phyloP scores from a whole-genome alignment of 176 grass and related monocot genomes.

The Avena insularis region DNA sequence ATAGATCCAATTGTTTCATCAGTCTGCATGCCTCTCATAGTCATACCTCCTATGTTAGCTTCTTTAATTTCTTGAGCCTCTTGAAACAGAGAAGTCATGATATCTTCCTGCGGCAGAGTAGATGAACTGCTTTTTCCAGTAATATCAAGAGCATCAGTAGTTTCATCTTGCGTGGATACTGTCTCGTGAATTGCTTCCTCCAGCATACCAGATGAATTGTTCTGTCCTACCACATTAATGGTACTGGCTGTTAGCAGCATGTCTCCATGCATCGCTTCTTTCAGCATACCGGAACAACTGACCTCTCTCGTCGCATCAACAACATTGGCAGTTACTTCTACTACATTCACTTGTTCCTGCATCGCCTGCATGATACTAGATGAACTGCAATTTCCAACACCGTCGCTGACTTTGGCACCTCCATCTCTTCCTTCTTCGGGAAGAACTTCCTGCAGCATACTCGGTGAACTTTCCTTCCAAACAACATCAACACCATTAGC shows the following conservation, averaged over 20 bases:
- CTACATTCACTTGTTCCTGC: conserved; percentile 1
- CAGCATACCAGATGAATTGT: background rate
- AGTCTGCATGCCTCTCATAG: conserved; percentile 34
- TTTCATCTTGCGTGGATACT: conserved; percentile 21
- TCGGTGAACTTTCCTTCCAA: background rate
- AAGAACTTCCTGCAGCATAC: conserved; percentile 35
- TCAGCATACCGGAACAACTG: conserved; percentile 15
- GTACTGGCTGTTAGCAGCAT: conserved; percentile 10
- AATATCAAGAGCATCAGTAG: conserved; percentile 24
- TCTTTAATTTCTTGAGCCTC: conserved; percentile 35
- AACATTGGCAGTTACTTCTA: conserved; percentile 17
- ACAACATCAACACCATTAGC: background rate
- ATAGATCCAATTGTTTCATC: conserved; percentile 19
- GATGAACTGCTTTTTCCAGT: conserved; percentile 42
- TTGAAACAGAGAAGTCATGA: conserved; percentile 24
- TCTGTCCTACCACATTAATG: background rate
- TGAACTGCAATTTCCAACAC: conserved; percentile 23
- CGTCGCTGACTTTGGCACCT: background rate
- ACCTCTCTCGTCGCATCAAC: conserved; percentile 3
- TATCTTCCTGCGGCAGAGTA: conserved; percentile 45
- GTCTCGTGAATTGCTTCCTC: conserved; percentile 32
- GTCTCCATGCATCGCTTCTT: conserved; percentile 42
- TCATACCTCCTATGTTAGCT: conserved; percentile 20
- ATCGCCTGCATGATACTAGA: background rate
- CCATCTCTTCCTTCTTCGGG: conserved; percentile 21